phyloP scores from a whole-genome alignment of 1,284 basidiomycete genomes.

The Tilletia setariae region DNA sequence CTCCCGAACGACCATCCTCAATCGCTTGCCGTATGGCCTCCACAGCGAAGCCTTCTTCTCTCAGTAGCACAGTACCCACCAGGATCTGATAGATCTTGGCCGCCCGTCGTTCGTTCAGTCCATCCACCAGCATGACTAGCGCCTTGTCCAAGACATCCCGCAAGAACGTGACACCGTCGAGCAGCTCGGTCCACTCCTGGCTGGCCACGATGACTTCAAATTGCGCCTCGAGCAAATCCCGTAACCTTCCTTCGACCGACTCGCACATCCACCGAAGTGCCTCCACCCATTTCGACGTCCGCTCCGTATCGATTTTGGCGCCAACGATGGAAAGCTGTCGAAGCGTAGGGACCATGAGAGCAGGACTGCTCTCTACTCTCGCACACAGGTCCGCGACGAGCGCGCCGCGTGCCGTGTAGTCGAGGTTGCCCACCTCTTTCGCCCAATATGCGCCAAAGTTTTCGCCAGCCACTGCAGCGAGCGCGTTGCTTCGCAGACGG shows the following conservation, averaged over 20 bases:
- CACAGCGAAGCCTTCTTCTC: constrained; percentile 36
- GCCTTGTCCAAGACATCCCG: constrained; percentile 40
- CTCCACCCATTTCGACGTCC: constrained; percentile 41
- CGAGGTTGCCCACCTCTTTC: constrained; percentile 44
- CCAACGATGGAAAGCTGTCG: constrained; percentile 39
- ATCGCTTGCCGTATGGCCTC: constrained; percentile 24
- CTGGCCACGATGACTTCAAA: constrained; percentile 36
- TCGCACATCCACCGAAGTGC: constrained; percentile 42
- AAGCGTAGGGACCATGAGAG: constrained; percentile 24
- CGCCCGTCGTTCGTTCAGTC: constrained; percentile 38
- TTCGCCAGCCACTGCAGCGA: constrained; percentile 30
- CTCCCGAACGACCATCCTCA: constrained; percentile 35
- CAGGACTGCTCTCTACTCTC: constrained; percentile 25
- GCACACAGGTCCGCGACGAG: constrained; percentile 31
- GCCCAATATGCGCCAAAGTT: constrained; percentile 47
- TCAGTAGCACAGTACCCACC: constrained; percentile 41
- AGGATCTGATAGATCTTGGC: constrained; percentile 37
- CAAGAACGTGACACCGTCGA: constrained; percentile 39
- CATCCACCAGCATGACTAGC: constrained; percentile 42
- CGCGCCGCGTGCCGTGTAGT: constrained; percentile 29
- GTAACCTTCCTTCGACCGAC: constrained; percentile 32
- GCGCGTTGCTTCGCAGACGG: constrained; percentile 27
- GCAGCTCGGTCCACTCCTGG: constrained; percentile 31
- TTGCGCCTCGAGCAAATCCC: constrained; percentile 28
- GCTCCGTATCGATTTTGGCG: constrained; percentile 35